Evolutionary conservation across 2,329 filamentous ascomycete species (phyloP).

Genomic region (Monosporascus sp.): DNA sequence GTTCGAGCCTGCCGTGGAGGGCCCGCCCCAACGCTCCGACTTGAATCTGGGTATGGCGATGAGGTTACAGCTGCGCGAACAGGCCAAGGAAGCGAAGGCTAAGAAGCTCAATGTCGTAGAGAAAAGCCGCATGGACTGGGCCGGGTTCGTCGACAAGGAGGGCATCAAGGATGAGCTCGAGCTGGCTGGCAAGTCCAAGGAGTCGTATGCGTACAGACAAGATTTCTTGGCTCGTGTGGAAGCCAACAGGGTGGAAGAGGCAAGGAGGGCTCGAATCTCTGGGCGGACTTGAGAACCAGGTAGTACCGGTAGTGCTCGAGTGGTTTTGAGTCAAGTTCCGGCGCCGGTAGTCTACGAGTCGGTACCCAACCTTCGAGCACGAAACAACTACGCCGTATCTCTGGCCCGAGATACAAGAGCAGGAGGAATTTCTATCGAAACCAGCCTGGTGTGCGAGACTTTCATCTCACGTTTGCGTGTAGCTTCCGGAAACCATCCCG

Average conservation of each 20-base stretch:
- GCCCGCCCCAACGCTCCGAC: slow-evolving; percentile 42
- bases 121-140: slow-evolving; percentile 70
- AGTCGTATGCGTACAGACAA: slow-evolving; percentile 55
- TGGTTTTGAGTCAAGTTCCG: too few relatives aligned
- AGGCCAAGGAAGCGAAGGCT: slow-evolving; percentile 38
- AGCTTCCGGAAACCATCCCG: too few relatives aligned
- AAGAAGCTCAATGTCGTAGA: slow-evolving; percentile 67
- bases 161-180: slow-evolving; percentile 64
- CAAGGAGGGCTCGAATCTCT: slow-evolving; percentile 46
- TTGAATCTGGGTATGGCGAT: slow-evolving; percentile 52
- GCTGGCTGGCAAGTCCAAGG: slow-evolving; percentile 59
- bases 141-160: slow-evolving; percentile 65
- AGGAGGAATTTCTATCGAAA: too few relatives aligned
- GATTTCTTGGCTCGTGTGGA: slow-evolving; percentile 63
- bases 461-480: too few relatives aligned
- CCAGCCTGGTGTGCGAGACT: too few relatives aligned
- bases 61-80: slow-evolving; percentile 41
- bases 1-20: slow-evolving; percentile 53
- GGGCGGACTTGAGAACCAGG: slow-evolving; percentile 22
- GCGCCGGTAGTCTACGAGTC: too few relatives aligned
- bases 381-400: too few relatives aligned
- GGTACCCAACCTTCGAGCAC: too few relatives aligned
- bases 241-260: slow-evolving; percentile 55
- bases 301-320: background rate
- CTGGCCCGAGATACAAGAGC: too few relatives aligned